A percentile compares a stretch with the other conserved stretches of the same genome.
Conservation (phyloP, 1,139 yeast genomes). For the Spathaspora sp. region DNA sequence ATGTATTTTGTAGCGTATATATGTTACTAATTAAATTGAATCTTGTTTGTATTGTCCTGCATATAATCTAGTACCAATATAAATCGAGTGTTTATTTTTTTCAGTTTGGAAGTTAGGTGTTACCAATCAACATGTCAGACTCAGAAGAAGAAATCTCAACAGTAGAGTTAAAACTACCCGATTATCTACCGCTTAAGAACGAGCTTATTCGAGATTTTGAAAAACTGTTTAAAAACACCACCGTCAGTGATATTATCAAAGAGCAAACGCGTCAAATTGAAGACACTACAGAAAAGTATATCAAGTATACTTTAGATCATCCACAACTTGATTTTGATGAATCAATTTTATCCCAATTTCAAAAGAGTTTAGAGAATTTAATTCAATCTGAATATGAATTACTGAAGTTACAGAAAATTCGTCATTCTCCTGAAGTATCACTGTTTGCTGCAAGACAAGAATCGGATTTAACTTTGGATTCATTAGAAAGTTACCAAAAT, state of each 20-base stretch:
- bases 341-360: slow-evolving; percentile 6
- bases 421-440: slow-evolving; percentile 6
- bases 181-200: slow-evolving; percentile 11
- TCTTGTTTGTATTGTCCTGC: neutral
- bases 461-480: slow-evolving; percentile 23
- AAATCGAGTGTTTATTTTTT: neutral
- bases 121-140: neutral
- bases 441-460: slow-evolving; percentile 12
- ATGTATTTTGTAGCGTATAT: too few relatives aligned
- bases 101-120: neutral
- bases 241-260: slow-evolving; percentile 3
- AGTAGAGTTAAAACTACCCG: slow-evolving; percentile 9
- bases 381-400: slow-evolving; percentile 1
- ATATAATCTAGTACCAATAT: too few relatives aligned
- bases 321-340: slow-evolving; percentile 11
- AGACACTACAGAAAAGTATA: slow-evolving; percentile 9
- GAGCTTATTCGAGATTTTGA: slow-evolving; percentile 10
- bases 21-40: too few relatives aligned
- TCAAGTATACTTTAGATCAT: slow-evolving; percentile 10
- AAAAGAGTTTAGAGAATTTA: slow-evolving; percentile 7
- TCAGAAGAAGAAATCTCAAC: slow-evolving; percentile 1
- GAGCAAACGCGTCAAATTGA: slow-evolving; percentile 7
- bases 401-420: slow-evolving; percentile 5
- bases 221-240: slow-evolving; percentile 5
- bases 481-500: slow-evolving; percentile 18